phyloP scores from a whole-genome alignment of 495 filamentous ascomycete species.

The Annulohypoxylon stygium region DNA sequence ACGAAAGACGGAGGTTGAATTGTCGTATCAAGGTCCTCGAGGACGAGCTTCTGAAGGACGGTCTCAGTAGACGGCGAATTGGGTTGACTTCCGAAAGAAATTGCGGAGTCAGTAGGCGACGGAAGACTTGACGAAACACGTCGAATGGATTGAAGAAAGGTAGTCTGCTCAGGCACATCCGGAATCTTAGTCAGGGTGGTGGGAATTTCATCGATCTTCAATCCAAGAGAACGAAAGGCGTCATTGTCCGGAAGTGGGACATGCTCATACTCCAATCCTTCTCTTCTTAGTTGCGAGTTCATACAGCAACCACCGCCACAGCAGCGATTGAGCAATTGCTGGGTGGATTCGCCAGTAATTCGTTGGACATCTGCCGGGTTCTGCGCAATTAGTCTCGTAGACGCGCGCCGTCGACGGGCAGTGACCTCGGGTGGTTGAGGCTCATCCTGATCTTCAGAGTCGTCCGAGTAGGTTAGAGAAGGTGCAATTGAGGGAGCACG shows the following conservation, averaged over 20 bases:
- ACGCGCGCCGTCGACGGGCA: slow-evolving; percentile 74
- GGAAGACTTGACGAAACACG: slow-evolving; percentile 49
- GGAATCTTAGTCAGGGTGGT: slow-evolving; percentile 76
- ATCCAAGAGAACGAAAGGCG: slow-evolving; percentile 80
- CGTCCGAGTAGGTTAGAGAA: slow-evolving; percentile 66
- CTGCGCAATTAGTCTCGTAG: slow-evolving; percentile 82
- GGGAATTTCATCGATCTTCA: slow-evolving; percentile 81
- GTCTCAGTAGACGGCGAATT: slow-evolving; percentile 31
- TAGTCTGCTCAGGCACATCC: slow-evolving; percentile 78
- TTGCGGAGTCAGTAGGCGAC: slow-evolving; percentile 52
- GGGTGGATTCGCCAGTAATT: slow-evolving; percentile 73
- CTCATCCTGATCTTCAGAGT: slow-evolving; percentile 60
- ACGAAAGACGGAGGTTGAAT: slow-evolving; percentile 88
- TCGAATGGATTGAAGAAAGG: slow-evolving; percentile 70
- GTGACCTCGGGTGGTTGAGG: slow-evolving; percentile 43
- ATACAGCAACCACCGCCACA: slow-evolving; percentile 96
- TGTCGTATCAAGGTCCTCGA: slow-evolving; percentile 60
- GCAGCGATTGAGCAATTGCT: slow-evolving; percentile 76
- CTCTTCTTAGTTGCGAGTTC: slow-evolving; percentile 68
- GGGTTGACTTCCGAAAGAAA: slow-evolving; percentile 47
- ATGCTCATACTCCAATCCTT: slow-evolving; percentile 66
- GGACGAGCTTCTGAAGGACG: slow-evolving; percentile 47
- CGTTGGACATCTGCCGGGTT: slow-evolving; percentile 79
- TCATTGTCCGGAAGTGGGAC: slow-evolving; percentile 83
- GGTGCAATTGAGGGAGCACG: slow-evolving; percentile 57